Percentiles rank a stretch among this genome's conserved stretches.
phyloP scores from a whole-genome alignment of 2,329 filamentous ascomycete genomes.

The Calonectria naviculata region DNA sequence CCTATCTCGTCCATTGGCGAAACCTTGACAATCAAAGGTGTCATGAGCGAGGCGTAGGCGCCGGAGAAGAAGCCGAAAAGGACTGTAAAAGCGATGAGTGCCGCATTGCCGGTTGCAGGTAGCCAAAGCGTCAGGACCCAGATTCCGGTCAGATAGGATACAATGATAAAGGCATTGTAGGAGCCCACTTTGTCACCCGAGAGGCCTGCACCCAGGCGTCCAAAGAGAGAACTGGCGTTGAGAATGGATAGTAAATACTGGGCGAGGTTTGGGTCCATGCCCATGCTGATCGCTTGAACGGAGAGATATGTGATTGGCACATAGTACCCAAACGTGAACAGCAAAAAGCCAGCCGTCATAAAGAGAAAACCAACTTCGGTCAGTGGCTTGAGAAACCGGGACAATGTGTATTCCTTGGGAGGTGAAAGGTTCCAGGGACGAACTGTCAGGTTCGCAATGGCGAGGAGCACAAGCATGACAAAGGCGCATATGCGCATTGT shows the following conservation, averaged over 20 bases:
- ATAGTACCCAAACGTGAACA: constrained; percentile 49
- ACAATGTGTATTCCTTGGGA: constrained; percentile 40
- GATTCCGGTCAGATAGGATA: constrained; percentile 54
- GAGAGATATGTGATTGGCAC: constrained; percentile 51
- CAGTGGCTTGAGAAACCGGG: constrained; percentile 46
- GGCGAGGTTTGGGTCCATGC: constrained; percentile 42
- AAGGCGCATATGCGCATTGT: constrained; percentile 53
- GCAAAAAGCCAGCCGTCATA: constrained; percentile 44
- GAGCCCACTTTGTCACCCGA: constrained; percentile 50
- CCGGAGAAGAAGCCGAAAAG: too few species aligned
- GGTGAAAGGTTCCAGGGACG: constrained; percentile 36
- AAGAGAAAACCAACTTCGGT: constrained; percentile 45
- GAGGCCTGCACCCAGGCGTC: constrained; percentile 47
- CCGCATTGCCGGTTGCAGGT: constrained; percentile 42
- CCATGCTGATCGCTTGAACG: constrained; percentile 42
- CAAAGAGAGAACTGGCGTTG: constrained; percentile 51
- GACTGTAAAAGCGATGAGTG: constrained; percentile 51
- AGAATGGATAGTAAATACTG: constrained; percentile 52
- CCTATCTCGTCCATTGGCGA: constrained; percentile 41
- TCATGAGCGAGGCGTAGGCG: constrained; percentile 54
- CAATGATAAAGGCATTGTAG: constrained; percentile 57
- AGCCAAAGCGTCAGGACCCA: constrained; percentile 57
- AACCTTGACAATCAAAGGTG: constrained; percentile 54
- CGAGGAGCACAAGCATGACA: constrained; percentile 47
- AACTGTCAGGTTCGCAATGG: constrained; percentile 46